Base-by-base conservation (phyloP, 2,329 filamentous ascomycete genomes). In the Orbilia quercus region DNA sequence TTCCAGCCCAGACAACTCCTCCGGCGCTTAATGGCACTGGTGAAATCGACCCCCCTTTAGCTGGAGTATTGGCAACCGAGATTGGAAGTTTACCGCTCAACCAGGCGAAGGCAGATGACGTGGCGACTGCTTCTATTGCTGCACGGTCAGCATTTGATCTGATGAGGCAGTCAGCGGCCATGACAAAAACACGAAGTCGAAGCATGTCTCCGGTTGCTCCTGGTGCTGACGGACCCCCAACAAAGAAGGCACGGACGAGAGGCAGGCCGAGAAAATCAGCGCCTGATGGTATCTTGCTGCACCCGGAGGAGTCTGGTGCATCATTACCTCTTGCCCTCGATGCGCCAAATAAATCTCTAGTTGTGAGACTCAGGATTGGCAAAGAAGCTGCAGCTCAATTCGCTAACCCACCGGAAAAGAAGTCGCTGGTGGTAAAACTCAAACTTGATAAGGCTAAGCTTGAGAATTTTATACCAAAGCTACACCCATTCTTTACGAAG, bases 401-500 rank as follows among this genome's bases (percentile, higher is more conserved):
- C 16, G 28, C 42, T 1, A 48, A 28, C 14, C 69, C 69, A 16
- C 60, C 69, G 2, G 40, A 47, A 16, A 38, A 54, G 22, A 54
- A 65, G 34, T 65, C 69, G 11, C 48, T 62, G 6, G 25, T 73
- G 1, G 40, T 66, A 11, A 53, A 28, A 2, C 60, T 73, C 12
- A 73, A 51, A n/a, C 34, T 73, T 42, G 38, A 31, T 38, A 73
- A 66, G 48, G 25, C 54, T 12, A 34, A 57, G 11, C 69, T 73
- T 14, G 47, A 66, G 48, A 48, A 25, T 23, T 57, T 73, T 25
- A 16, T 60, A 6, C 60, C 63, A 7, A 73, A 73, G 23, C 60
- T 60, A 7, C 69, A 73, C 51, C 69, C 69, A 12, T 73, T 73
- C 38, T 73, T 73, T 11, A 53, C 34, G 12, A 73, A 73, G 20